Base-by-base conservation (phyloP, 1,284 basidiomycete genomes). In the Apiotrichum porosum region DNA sequence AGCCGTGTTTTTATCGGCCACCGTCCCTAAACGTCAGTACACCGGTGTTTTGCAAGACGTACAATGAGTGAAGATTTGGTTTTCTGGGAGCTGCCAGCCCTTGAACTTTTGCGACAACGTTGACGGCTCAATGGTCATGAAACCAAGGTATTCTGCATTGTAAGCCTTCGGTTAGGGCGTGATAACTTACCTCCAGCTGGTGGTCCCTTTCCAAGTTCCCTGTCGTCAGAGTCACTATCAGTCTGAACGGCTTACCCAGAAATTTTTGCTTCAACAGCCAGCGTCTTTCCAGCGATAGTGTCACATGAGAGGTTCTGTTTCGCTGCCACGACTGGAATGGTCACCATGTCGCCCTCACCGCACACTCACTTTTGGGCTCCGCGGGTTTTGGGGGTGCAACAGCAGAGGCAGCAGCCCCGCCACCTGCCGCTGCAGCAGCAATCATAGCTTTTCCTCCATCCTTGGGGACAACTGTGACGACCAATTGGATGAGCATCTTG, bases 1-100 rank as follows among this genome's bases (percentile, higher is more conserved):
- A 10, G 63, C 65, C 3, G 59, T 63, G 36, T 47, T 57, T 44
- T 66, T 64, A 47, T 70, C 63, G 18, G 69, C 67, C 3, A 60
- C 52, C 0, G 38, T 37, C 14, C 44, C 53, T 55, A 39, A 3
- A 21, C 9, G 14, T 21, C 30, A 34, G 33, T n/a, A n/a, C n/a
- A n/a, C n/a, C n/a, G n/a, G n/a, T n/a, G n/a, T n/a, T n/a, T n/a
- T n/a, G n/a, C n/a, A n/a, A n/a, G n/a, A n/a, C n/a, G n/a, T n/a
- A n/a, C n/a, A n/a, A n/a, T n/a, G n/a, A n/a, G n/a, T n/a, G n/a
- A n/a, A n/a, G n/a, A n/a, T n/a, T n/a, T n/a, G n/a, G n/a, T n/a
- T n/a, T n/a, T n/a, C n/a, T n/a, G n/a, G n/a, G 6, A 71, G 60
- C 37, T 66, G 62, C 39, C 53, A 52, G 4, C 68, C 69, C 10